Evolutionary conservation across 2,329 filamentous ascomycete genomes (phyloP), one percentile per base, ranked within the genome.

Genomic region (Karstenula rhodostoma): DNA sequence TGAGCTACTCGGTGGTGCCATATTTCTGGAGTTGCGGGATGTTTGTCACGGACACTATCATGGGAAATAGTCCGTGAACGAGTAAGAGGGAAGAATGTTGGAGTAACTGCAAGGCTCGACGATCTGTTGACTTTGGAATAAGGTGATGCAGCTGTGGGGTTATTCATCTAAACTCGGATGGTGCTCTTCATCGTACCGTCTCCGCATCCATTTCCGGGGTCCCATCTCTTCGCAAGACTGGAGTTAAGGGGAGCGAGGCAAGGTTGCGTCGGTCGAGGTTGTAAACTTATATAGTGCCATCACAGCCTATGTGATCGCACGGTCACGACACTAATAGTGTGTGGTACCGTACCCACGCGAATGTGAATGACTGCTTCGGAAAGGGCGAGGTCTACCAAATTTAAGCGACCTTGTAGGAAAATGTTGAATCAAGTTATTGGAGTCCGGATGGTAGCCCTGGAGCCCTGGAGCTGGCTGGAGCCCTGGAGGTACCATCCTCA

Each of bases 341-440:
- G 9, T 22, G 27, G 44, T 47, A 47, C 23, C 89, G 91, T 68
- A 87, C 84, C 27, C 86, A 87, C 23, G 87, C 87, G 44, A 81
- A 89, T 67, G 74, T 70, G 55, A 80, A 85, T 72, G 85, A 90
- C 68, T 73, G 84, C 4, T 85, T 86, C 1, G 89, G 91, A 7
- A 85, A 88, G 67, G 87, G 88, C 72, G 87, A 91, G 73, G 89
- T 83, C 73, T 83, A 83, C 55, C 88, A 91, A 77, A 91, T 91
- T 76, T 85, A 84, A 69, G 83, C 88, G 69, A 89, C 87, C 13
- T 84, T 90, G 58, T 77, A 82, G 82, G 63, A 74, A 81, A 53
- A 44, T 7, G 5, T 9, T 19, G 79, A 79, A n/a, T n/a, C n/a
- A n/a, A n/a, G n/a, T n/a, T n/a, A n/a, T n/a, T n/a, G n/a, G n/a